phyloP scores from a whole-genome alignment of 73 alveolate species.

The Tetrahymena elliotti region DNA sequence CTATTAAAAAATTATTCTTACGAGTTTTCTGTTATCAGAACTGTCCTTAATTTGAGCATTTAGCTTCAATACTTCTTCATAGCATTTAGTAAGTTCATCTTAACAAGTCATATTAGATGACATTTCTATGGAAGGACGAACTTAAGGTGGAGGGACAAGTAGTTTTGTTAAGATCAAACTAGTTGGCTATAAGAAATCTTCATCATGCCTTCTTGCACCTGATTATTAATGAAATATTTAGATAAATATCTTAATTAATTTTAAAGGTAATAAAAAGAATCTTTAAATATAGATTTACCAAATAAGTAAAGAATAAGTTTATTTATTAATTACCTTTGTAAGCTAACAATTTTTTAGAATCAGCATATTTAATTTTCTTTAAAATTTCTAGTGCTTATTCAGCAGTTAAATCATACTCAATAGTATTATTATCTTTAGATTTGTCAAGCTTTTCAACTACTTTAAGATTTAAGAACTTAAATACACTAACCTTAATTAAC shows the following conservation, averaged over 20 bases:
- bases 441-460: not conserved
- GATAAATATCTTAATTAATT: no score
- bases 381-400: not conserved
- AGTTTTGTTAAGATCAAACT: conserved; percentile 12
- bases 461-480: not conserved
- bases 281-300: no score
- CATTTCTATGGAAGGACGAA: conserved; percentile 43
- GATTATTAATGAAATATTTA: no score
- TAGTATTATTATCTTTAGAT: not conserved
- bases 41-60: not conserved
- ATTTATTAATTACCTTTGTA: not conserved
- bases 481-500: not conserved
- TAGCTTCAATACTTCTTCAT: conserved; percentile 11
- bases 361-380: not conserved
- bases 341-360: not conserved
- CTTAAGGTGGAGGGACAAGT: conserved; percentile 38
- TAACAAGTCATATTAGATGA: conserved; percentile 21
- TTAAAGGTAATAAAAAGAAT: no score
- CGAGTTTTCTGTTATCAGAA: conserved; percentile 2
- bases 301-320: no score
- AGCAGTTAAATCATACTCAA: not conserved
- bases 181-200: not conserved
- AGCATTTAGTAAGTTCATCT: conserved; percentile 24
- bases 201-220: not conserved
- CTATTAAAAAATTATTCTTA: not conserved